Percentiles rank a stretch among this genome's conserved stretches.
Conservation (phyloP, 345 rosid genomes). For the Citrus maxima region DNA sequence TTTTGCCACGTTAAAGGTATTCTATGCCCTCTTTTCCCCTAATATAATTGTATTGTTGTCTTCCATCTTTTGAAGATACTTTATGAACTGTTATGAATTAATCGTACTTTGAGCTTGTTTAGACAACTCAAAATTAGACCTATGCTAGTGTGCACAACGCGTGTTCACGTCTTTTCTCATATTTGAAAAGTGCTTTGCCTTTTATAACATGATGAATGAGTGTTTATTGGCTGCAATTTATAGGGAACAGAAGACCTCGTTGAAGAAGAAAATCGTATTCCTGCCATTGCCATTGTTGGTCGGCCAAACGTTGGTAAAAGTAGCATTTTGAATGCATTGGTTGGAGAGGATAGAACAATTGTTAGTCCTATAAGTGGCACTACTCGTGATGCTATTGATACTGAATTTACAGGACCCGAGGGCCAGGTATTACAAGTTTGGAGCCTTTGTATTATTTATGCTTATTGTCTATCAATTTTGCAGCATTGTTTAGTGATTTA, state of each 20-base stretch:
- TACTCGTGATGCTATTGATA: conserved; percentile 97
- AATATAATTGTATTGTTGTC: not conserved
- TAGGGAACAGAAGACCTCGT: conserved; percentile 46
- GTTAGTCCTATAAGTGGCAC: conserved; percentile 99
- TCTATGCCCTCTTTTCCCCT: not conserved
- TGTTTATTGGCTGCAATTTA: conserved; percentile 9
- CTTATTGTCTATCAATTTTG: not conserved
- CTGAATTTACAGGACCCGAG: conserved; percentile 79
- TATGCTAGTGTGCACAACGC: not conserved
- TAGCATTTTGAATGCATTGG: conserved; percentile 93
- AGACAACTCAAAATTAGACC: not conserved
- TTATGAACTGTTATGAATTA: not conserved
- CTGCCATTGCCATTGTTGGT: conserved; percentile 93
- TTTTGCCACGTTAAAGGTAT: not conserved
- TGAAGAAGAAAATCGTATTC: conserved; percentile 68
- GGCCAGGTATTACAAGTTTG: conserved; percentile 62
- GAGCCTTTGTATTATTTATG: not conserved
- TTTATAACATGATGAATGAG: not conserved
- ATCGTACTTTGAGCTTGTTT: not conserved
- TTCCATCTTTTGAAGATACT: not conserved
- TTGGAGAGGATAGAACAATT: conserved; percentile 94
- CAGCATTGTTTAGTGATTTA: not conserved
- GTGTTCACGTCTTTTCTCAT: not conserved
- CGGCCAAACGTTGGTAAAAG: conserved; percentile 98
- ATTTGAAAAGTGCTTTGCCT: not conserved